These are phyloP conservation scores for Aspergillus sp. DNA, from an alignment of 2,329 filamentous ascomycete genomes.

Conservation along the genomic window DNA sequence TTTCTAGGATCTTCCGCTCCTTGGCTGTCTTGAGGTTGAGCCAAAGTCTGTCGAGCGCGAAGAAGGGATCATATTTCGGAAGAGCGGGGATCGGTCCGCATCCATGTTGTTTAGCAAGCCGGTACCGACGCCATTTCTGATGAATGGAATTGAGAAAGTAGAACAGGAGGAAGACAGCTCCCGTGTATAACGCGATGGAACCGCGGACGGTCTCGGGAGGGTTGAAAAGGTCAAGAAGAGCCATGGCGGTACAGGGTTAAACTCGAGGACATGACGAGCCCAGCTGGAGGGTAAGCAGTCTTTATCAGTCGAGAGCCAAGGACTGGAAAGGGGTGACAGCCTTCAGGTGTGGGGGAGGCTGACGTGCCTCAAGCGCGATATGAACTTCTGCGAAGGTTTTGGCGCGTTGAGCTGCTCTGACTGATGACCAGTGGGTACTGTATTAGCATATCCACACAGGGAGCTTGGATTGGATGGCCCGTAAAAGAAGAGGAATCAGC, in stretches of 20 bases:
- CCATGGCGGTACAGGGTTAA: not conserved
- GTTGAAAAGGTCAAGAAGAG: not conserved
- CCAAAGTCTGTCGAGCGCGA: constrained; percentile 20
- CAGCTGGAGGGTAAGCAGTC: not conserved
- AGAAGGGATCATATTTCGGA: constrained; percentile 18
- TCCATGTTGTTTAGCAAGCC: constrained; percentile 21
- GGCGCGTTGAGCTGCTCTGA: no score
- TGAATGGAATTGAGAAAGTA: constrained; percentile 18
- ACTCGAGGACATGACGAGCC: not conserved
- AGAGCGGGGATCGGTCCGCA: constrained; percentile 16
- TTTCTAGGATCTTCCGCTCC: constrained; percentile 20
- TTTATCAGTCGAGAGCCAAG: not conserved
- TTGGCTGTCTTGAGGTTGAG: constrained; percentile 12
- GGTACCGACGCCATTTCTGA: constrained; percentile 21
- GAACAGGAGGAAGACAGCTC: constrained; percentile 11
- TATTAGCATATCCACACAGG: not conserved
- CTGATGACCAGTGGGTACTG: no score
- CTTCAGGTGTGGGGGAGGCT: not conserved
- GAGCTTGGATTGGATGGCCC: not conserved
- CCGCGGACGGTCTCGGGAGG: constrained; percentile 6
- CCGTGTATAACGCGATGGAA: constrained; percentile 15
- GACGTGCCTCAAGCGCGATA: not conserved
- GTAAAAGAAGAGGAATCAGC: not conserved
- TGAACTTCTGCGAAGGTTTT: not conserved
- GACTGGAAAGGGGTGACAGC: not conserved